Evolutionary conservation across 306 rosid genomes (phyloP).

Genomic region (Herpetospermum pedunculosum): DNA sequence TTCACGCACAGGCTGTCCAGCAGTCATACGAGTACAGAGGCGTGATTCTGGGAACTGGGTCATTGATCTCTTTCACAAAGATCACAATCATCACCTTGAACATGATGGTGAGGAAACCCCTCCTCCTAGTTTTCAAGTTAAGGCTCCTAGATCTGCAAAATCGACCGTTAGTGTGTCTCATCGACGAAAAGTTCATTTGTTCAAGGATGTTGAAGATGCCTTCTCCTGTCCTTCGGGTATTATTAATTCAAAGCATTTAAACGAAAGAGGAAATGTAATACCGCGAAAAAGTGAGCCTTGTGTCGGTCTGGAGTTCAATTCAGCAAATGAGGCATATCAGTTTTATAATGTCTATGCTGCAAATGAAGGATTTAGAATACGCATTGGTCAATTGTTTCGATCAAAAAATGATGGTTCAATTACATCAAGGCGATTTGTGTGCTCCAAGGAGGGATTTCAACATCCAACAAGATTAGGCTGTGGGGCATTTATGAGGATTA

Average conservation of each 20-base stretch:
- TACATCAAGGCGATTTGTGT: constrained; percentile 85
- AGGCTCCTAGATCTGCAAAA: constrained; percentile 21
- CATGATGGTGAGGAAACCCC: constrained; percentile 25
- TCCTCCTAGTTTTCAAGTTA: constrained; percentile 29
- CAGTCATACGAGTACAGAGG: constrained; percentile 68
- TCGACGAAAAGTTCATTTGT: constrained; percentile 44
- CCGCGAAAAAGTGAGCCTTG: constrained; percentile 43
- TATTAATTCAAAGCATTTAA: constrained; percentile 48
- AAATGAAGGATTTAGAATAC: constrained; percentile 55
- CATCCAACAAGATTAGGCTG: constrained; percentile 96
- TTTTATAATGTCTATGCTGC: constrained; percentile 73
- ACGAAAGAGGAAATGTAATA: constrained; percentile 37
- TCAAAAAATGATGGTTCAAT: constrained; percentile 73
- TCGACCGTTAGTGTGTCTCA: constrained; percentile 26
- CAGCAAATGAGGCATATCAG: constrained; percentile 80
- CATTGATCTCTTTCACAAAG: constrained; percentile 67
- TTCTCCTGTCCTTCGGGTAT: constrained; percentile 42
- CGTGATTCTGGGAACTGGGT: constrained; percentile 87
- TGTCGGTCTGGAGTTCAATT: constrained; percentile 67
- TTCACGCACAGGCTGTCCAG: constrained; percentile 89
- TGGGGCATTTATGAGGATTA: constrained; percentile 82
- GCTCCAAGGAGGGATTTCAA: constrained; percentile 93
- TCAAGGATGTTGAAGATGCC: constrained; percentile 29
- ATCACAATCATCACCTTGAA: constrained; percentile 75
- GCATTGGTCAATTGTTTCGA: constrained; percentile 89